Evolutionary conservation across 2,329 filamentous ascomycete species (phyloP).

Genomic region (Curvularia sp.): DNA sequence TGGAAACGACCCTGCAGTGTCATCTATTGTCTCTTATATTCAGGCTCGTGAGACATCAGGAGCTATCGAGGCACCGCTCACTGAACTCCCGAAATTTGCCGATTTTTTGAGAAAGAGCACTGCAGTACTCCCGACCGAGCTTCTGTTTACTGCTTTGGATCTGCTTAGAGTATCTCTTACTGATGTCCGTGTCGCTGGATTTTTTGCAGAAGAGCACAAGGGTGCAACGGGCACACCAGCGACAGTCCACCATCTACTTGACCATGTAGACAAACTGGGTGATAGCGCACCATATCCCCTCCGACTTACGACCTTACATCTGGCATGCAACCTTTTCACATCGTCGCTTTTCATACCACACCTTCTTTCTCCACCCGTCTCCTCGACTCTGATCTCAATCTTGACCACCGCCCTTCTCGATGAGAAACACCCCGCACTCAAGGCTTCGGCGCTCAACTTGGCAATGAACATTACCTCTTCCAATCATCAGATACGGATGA

Average conservation of each 20-base stretch:
- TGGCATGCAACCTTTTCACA: constrained; percentile 84
- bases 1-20: constrained; percentile 67
- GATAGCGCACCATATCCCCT: constrained; percentile 76
- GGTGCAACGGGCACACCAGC: constrained; percentile 57
- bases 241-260: constrained; percentile 65
- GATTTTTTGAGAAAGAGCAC: constrained; percentile 66
- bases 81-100: constrained; percentile 72
- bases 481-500: constrained; percentile 70
- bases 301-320: constrained; percentile 81
- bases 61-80: constrained; percentile 71
- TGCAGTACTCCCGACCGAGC: constrained; percentile 65
- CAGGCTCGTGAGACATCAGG: constrained; percentile 65
- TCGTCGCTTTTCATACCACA: constrained; percentile 73
- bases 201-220: constrained; percentile 75
- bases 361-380: constrained; percentile 61
- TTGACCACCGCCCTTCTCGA: constrained; percentile 82
- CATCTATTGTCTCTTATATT: constrained; percentile 74
- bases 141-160: constrained; percentile 84
- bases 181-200: constrained; percentile 80
- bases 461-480: constrained; percentile 81
- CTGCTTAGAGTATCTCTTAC: constrained; percentile 78
- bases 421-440: constrained; percentile 72
- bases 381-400: constrained; percentile 68
- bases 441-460: constrained; percentile 82
- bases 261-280: constrained; percentile 62